Evolutionary conservation across 2,329 filamentous ascomycete genomes (phyloP).

Genomic region (Iodosphaeria phyllophila): DNA sequence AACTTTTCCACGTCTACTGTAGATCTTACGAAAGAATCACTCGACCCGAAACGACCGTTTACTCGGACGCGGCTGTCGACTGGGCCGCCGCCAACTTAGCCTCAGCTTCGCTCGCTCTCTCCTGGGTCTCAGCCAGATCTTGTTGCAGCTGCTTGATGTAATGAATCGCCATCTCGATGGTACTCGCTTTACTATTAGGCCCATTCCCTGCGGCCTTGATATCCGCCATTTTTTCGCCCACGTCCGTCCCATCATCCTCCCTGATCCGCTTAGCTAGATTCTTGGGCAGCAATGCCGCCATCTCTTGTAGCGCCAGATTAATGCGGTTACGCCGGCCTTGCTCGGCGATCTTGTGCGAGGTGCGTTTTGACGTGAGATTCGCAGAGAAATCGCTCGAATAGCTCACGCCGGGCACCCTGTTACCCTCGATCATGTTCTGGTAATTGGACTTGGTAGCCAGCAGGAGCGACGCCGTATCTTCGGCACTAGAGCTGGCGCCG

Average conservation of each 20-base stretch:
- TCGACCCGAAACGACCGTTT: too few relatives aligned
- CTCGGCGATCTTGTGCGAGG: constrained; percentile 94
- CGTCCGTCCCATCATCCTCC: constrained; percentile 25
- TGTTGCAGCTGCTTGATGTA: constrained; percentile 77
- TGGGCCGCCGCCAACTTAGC: constrained; percentile 29
- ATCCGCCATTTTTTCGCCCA: constrained; percentile 21
- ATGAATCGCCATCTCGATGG: constrained; percentile 90
- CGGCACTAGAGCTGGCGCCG: constrained; percentile 28
- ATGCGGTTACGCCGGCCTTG: constrained; percentile 91
- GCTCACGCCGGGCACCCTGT: constrained; percentile 70
- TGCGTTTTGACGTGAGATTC: constrained; percentile 88
- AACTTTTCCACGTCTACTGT: too few relatives aligned
- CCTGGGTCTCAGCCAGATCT: constrained; percentile 48
- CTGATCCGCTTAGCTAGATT: constrained; percentile 23
- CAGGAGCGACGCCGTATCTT: constrained; percentile 49
- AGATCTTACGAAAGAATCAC: too few relatives aligned
- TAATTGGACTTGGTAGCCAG: constrained; percentile 94
- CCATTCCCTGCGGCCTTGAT: constrained; percentile 23
- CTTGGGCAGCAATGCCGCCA: constrained; percentile 67
- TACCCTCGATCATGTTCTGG: constrained; percentile 90
- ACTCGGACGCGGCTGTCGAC: too few relatives aligned
- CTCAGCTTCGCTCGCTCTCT: constrained; percentile 45
- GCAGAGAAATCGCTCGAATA: constrained; percentile 85
- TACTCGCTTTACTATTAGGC: constrained; percentile 82
- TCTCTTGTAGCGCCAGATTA: constrained; percentile 82